Conservation (phyloP, 129 eudicot species). For the Helichrysum umbraculigerum region DNA sequence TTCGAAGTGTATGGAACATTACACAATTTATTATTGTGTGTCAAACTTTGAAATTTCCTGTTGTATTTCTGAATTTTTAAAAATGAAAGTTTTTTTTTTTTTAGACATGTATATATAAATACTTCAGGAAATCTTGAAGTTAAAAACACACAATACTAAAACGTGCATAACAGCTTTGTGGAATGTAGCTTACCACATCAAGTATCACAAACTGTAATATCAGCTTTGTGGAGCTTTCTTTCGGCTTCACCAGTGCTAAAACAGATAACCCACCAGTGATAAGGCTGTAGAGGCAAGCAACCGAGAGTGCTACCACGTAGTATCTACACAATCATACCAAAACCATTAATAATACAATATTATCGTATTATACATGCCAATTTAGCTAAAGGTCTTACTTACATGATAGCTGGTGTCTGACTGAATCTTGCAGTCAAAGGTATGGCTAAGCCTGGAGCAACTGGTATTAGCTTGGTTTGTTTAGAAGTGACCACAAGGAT, state of each 20-base stretch:
- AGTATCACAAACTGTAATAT: conserved; percentile 44
- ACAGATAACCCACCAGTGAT: conserved; percentile 44
- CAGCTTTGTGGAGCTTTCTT: conserved; percentile 34
- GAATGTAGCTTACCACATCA: conserved; percentile 57
- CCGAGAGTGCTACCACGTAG: conserved; percentile 64
- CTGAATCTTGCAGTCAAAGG: conserved; percentile 44
- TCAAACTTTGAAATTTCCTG: no score
- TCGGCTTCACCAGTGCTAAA: conserved; percentile 41
- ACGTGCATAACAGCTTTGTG: no score
- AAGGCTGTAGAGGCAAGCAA: conserved; percentile 60
- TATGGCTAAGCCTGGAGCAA: conserved; percentile 27
- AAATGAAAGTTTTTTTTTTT: no score
- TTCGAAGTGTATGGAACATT: no score
- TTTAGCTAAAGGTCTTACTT: conserved; percentile 37
- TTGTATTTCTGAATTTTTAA: no score
- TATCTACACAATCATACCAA: conserved; percentile 49
- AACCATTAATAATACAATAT: no score
- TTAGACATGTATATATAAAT: no score
- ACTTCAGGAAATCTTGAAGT: no score
- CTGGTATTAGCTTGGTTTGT: conserved; percentile 41
- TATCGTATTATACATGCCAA: no score
- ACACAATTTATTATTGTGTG: no score
- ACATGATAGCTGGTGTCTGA: conserved; percentile 58
- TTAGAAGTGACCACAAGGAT: conserved; percentile 76
- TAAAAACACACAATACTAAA: no score